Conservation (phyloP, 2,329 filamentous ascomycete genomes). For the Claviceps monticola region DNA sequence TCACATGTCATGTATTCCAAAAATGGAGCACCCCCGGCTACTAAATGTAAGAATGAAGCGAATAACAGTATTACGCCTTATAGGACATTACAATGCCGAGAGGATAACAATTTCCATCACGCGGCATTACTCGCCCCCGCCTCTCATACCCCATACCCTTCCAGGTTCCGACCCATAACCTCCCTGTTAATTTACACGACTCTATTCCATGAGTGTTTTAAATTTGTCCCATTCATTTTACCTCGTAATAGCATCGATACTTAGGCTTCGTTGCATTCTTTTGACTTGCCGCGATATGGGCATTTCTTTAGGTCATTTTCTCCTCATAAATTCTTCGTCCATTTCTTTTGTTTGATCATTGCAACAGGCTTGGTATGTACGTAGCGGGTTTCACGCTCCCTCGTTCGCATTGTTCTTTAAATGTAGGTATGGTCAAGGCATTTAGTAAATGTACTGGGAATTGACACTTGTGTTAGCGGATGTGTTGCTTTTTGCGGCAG, state of each 20-base stretch:
- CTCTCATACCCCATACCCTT: too few relatives aligned
- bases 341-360: background rate
- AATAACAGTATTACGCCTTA: background rate
- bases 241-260: background rate
- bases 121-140: too few relatives aligned
- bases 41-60: background rate
- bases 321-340: background rate
- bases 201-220: too few relatives aligned
- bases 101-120: background rate
- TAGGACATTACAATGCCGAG: background rate
- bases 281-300: background rate
- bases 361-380: background rate
- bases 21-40: too few relatives aligned
- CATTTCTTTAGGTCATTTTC: background rate
- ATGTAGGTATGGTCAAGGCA: background rate
- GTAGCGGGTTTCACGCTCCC: background rate
- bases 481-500: too few relatives aligned
- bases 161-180: too few relatives aligned
- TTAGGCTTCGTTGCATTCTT: background rate
- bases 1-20: too few relatives aligned
- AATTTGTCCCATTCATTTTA: background rate
- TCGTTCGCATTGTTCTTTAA: background rate
- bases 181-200: too few relatives aligned
- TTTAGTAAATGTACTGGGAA: background rate
- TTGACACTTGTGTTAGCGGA: background rate